Conservation (phyloP, 805 yeast genomes). For the Cyberlindnera bimundalis region DNA sequence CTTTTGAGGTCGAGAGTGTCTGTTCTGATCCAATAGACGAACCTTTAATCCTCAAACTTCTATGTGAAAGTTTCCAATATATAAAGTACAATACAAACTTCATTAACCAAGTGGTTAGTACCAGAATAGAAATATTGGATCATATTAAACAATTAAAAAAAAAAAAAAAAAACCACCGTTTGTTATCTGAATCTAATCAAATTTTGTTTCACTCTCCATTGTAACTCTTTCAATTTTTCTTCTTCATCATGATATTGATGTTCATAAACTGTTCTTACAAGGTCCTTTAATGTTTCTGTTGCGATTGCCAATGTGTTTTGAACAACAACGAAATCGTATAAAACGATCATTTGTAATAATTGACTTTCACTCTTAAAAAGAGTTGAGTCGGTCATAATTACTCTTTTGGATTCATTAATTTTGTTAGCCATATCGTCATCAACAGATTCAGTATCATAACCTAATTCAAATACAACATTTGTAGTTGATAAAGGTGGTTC, state of each 20-base stretch:
- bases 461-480: constrained; percentile 22
- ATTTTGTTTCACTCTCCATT: constrained; percentile 14
- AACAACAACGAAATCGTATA: constrained; percentile 24
- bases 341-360: constrained; percentile 9
- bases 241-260: constrained; percentile 10
- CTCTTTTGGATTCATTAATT: constrained; percentile 27
- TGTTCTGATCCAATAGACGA: too few relatives aligned
- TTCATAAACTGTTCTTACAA: constrained; percentile 15
- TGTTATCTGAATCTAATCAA: constrained; percentile 9
- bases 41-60: too few relatives aligned
- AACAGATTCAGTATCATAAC: constrained; percentile 19
- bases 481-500: constrained; percentile 1
- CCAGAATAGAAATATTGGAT: too few relatives aligned
- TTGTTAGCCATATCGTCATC: constrained; percentile 14
- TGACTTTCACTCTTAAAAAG: constrained; percentile 29
- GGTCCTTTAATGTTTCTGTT: constrained; percentile 7
- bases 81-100: too few relatives aligned
- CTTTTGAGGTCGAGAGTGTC: too few relatives aligned
- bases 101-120: too few relatives aligned
- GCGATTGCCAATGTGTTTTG: constrained; percentile 11
- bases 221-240: constrained; percentile 12
- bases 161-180: too few relatives aligned
- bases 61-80: too few relatives aligned
- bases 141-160: too few relatives aligned
- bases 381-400: constrained; percentile 20